A percentile compares a stretch with the other conserved stretches of the same genome.
Evolutionary conservation across 1,284 basidiomycete genomes (phyloP).

Genomic region (Irpex sp.): DNA sequence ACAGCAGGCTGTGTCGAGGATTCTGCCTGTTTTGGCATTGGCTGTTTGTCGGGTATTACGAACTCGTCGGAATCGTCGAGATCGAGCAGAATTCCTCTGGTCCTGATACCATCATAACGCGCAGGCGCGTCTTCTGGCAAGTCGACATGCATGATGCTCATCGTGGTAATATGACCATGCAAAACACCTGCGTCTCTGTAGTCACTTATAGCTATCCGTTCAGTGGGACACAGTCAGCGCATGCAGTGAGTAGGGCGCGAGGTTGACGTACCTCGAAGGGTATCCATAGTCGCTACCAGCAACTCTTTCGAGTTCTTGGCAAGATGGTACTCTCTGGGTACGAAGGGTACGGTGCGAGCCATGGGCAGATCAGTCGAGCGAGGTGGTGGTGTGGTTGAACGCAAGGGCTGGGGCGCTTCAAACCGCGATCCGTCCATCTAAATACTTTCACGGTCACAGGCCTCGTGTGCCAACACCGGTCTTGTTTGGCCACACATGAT

Average conservation of each 20-base stretch:
- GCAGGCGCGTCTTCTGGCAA: background rate
- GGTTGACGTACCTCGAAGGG: slow-evolving; percentile 1
- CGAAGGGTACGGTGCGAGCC: background rate
- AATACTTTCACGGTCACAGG: background rate
- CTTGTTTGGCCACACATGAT: background rate
- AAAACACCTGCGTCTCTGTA: background rate
- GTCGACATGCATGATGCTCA: slow-evolving; percentile 8
- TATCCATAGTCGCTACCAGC: background rate
- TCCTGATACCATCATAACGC: background rate
- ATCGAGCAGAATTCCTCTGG: slow-evolving; percentile 1
- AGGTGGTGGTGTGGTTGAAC: background rate
- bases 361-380: background rate
- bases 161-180: slow-evolving; percentile 11
- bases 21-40: background rate
- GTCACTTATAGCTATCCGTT: background rate
- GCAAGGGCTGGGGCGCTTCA: background rate
- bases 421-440: background rate
- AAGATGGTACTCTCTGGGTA: background rate
- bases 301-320: slow-evolving; percentile 1
- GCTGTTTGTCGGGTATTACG: background rate
- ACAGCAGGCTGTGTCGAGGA: too few species aligned
- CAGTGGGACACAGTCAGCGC: background rate
- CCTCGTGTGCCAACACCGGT: background rate
- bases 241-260: background rate
- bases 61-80: background rate